Evolutionary conservation across 1,139 yeast species (phyloP).

Genomic region (Pneumocystis murina): DNA sequence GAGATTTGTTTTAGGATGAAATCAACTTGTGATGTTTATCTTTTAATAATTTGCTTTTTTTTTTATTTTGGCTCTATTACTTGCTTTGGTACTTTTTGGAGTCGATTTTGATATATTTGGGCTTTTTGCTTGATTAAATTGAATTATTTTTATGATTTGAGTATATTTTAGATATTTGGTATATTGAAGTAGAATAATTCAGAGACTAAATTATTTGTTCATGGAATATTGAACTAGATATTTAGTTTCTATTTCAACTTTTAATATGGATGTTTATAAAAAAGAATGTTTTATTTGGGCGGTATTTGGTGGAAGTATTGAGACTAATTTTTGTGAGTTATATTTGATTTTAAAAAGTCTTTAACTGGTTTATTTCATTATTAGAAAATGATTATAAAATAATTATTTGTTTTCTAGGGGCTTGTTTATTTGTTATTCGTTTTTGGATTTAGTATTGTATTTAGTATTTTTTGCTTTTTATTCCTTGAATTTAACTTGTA

Average conservation of each 20-base stretch:
- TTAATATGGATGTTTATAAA: neutral
- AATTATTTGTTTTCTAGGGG: neutral
- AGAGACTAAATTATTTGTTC: neutral
- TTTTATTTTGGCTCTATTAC: constrained; percentile 23
- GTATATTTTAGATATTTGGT: neutral
- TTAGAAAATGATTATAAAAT: neutral
- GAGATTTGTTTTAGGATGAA: constrained; percentile 29
- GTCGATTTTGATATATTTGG: constrained; percentile 12
- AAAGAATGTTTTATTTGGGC: neutral
- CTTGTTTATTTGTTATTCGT: neutral
- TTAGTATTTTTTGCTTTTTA: neutral
- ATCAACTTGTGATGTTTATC: constrained; percentile 22
- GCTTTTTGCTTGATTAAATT: neutral
- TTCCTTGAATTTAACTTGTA: neutral
- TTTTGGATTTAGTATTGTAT: neutral
- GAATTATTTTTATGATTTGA: neutral
- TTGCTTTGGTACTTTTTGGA: constrained; percentile 25
- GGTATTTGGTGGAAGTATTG: neutral
- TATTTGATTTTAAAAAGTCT: neutral
- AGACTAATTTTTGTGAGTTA: neutral
- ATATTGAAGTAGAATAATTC: neutral
- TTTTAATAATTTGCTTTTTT: constrained; percentile 27
- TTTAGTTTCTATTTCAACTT: neutral
- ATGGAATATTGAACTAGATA: neutral
- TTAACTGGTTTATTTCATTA: too few relatives aligned